Percentiles rank a stretch among this genome's conserved stretches.
These are phyloP conservation scores for Leccinum obscurum DNA, from an alignment of 768 basidiomycete genomes.

Conservation along the genomic window DNA sequence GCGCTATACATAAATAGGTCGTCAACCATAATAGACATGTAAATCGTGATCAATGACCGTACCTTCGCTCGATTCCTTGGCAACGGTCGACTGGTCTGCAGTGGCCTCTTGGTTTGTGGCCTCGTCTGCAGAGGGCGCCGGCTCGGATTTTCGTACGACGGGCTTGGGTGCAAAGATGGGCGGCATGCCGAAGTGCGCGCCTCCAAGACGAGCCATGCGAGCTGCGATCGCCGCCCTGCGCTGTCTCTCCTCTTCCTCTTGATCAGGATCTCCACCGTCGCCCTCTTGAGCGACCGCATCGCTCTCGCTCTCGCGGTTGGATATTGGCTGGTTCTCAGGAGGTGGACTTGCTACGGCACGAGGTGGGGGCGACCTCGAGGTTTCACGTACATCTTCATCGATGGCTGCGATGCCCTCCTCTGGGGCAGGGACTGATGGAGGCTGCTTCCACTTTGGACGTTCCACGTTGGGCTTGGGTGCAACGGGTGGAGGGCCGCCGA, in stretches of 20 bases:
- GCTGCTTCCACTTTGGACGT: constrained; percentile 87
- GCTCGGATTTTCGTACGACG: constrained; percentile 33
- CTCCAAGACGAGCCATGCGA: constrained; percentile 91
- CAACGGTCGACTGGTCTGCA: constrained; percentile 6
- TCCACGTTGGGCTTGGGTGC: constrained; percentile 53
- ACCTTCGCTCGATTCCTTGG: constrained; percentile 24
- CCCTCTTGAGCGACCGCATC: constrained; percentile 25
- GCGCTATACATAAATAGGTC: constrained; percentile 5
- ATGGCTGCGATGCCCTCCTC: constrained; percentile 28
- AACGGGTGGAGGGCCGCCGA: constrained; percentile 57
- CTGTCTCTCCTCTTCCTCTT: constrained; percentile 69
- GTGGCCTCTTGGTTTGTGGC: constrained; percentile 23
- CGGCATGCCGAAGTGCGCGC: constrained; percentile 80
- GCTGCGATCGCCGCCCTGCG: constrained; percentile 87
- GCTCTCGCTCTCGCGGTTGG: constrained; percentile 33
- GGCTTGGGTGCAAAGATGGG: constrained; percentile 67
- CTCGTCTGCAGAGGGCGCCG: constrained; percentile 19
- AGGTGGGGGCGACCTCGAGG: constrained; percentile 39
- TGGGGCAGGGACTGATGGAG: constrained; percentile 51
- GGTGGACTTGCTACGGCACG: constrained; percentile 19
- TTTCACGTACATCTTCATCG: constrained; percentile 24
- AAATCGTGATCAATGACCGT: not conserved
- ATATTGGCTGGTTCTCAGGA: constrained; percentile 14
- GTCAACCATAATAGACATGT: constrained; percentile 11
- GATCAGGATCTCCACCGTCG: constrained; percentile 39